Conservation (phyloP, 768 basidiomycete species). For the Amanita rimosa region DNA sequence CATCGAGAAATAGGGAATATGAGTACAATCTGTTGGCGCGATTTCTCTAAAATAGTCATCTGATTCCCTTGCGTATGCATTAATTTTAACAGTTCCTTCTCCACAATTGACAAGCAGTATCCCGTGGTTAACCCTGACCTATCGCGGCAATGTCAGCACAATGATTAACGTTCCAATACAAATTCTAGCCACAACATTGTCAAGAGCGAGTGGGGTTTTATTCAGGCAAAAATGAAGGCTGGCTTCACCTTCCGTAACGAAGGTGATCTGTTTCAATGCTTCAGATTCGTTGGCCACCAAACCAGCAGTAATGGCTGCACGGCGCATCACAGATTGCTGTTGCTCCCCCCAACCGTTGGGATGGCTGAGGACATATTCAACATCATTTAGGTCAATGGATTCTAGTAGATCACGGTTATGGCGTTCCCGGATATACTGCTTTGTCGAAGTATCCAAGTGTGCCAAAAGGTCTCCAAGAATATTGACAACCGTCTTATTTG, state of each 20-base stretch:
- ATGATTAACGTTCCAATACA: background rate
- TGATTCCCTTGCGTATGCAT: background rate
- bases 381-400: conserved; percentile 18
- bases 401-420: background rate
- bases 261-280: conserved; percentile 26
- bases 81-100: too few species aligned
- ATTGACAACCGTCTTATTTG: conserved; percentile 27
- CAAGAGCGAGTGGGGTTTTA: conserved; percentile 9
- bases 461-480: conserved; percentile 36
- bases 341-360: conserved; percentile 45
- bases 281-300: conserved; percentile 24
- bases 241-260: conserved; percentile 47
- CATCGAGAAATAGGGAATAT: background rate
- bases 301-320: conserved; percentile 32
- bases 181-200: conserved; percentile 8
- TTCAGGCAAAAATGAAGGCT: conserved; percentile 34
- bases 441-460: conserved; percentile 28
- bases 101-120: background rate
- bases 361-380: conserved; percentile 32
- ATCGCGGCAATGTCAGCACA: background rate
- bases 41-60: background rate
- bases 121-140: background rate
- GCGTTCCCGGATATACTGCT: conserved; percentile 23
- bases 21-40: background rate
- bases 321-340: conserved; percentile 38